Evolutionary conservation across 2,329 filamentous ascomycete species (phyloP), one percentile per base, ranked within the genome.

Genomic region (Pseudovirgaria hyperparasitica): DNA sequence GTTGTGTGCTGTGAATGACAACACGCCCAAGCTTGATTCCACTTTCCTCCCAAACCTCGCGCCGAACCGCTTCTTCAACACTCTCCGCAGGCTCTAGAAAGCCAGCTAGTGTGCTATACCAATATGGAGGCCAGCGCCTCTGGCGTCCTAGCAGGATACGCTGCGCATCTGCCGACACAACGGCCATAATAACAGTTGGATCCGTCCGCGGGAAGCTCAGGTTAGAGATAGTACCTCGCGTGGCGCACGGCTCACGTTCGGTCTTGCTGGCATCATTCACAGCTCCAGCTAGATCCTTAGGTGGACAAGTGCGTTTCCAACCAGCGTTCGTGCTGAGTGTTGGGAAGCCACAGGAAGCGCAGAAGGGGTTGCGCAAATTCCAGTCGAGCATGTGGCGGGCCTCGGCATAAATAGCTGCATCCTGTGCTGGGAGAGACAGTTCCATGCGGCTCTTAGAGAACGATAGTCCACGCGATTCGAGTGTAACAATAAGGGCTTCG

Each of bases 341-440:
- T 14, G 70, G 73, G 45, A 81, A 70, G 18, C 90, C 87, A 55
- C 90, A 98, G 30, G 78, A 77, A 17, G 76, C 85, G 54, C 90
- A 98, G 64, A 84, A 98, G 16, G 78, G 80, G 56, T 92, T 93
- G 27, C 87, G 79, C 15, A 67, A 67, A 58, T 98, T 96, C 90
- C 90, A 98, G 60, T 96, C 90, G 19, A 92, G 63, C 15, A 94
- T 65, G 23, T 85, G 80, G 29, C 87, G 76, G 6, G 85, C 82
- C 55, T 93, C 82, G 9, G 84, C 87, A 41, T 85, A 93, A 23
- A 93, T 80, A 26, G 86, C 84, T 32, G 86, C 90, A 45, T 75
- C 67, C 37, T 69, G 59, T 2, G 75, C 62, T 4, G 63, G 59
- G 17, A 82, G 61, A 6, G 63, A 64, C 54, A 77, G 63, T 22